Evolutionary conservation across 2,329 filamentous ascomycete species (phyloP), one percentile per base, ranked within the genome.

Genomic region (Pseudogymnoascus sp.): DNA sequence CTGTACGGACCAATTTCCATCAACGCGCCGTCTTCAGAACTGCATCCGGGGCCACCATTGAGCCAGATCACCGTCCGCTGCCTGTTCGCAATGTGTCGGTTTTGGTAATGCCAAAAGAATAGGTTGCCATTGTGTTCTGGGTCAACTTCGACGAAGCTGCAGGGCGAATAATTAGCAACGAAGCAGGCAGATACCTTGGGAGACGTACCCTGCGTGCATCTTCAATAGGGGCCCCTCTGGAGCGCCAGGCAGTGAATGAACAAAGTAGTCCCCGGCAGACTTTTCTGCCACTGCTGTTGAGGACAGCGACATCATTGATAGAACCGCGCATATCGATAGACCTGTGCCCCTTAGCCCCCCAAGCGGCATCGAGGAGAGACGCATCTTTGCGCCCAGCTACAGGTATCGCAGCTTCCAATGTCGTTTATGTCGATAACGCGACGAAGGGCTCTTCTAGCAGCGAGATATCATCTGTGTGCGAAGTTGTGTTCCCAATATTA

Each of bases 81-180:
- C 70, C 84, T 86, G 74, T 97, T 90, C 64, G 92, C 93, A 69
- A 99, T 96, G 75, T 99, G 95, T 69, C 90, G 85, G 74, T 97
- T 97, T 74, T 96, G 87, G 74, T 90, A 97, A 73, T 97, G 91
- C 95, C 95, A 99, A 81, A 99, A 99, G 81, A 97, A 99, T 17
- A 99, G 78, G 76, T 97, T 96, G 69, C 91, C 93, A 74, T 97
- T 91, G 74, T 89, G 84, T 68, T 91, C 87, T 19, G 89, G 84
- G 35, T 87, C 89, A 71, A 99, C 83, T 77, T 97, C 93, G 75
- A 99, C 88, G 78, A 99, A 95, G 63, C 92, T 96, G 74, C 59
- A 70, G 36, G 64, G 33, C 63, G 63, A 36, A 59, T 60, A 67
- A 63, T 65, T 61, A 65, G 60, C 44, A 31, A 44, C 35, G 47